A percentile compares a stretch with the other conserved stretches of the same genome.
Evolutionary conservation across 768 basidiomycete genomes (phyloP).

Genomic region (Hirschioporus abietinus): DNA sequence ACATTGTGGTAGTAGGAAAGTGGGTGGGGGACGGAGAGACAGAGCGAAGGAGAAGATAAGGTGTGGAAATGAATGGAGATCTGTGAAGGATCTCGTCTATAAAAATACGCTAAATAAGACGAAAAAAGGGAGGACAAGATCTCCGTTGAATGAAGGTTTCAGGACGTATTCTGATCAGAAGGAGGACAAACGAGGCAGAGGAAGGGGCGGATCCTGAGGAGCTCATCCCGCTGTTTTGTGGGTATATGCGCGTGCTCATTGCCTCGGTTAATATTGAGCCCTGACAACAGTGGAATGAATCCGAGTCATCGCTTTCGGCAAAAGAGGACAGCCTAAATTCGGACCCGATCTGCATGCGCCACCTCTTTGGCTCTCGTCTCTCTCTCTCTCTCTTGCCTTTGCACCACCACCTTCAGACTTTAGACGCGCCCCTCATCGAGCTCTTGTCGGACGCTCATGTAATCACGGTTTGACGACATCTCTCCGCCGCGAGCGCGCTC

Average conservation of each 20-base stretch:
- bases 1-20: not conserved
- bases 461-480: not conserved
- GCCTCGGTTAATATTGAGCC: not conserved
- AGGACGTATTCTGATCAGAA: not conserved
- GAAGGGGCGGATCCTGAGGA: not conserved
- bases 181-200: not conserved
- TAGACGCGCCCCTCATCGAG: not conserved
- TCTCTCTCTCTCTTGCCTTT: not conserved
- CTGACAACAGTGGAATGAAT: not conserved
- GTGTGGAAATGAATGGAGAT: not conserved
- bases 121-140: not conserved
- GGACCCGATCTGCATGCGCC: conserved; percentile 1
- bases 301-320: not conserved
- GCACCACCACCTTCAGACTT: not conserved
- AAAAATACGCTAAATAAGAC: not conserved
- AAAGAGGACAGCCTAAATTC: not conserved
- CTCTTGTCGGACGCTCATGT: not conserved
- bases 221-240: not conserved
- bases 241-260: not conserved
- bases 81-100: not conserved
- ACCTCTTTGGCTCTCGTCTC: not conserved
- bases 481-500: not conserved
- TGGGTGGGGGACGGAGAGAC: not conserved
- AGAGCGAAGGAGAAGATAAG: not conserved
- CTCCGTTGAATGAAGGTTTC: not conserved